Percentiles rank a stretch among this genome's conserved stretches.
These are phyloP conservation scores for Termitomyces bulborhizus DNA, from an alignment of 768 basidiomycete genomes.

Conservation along the genomic window DNA sequence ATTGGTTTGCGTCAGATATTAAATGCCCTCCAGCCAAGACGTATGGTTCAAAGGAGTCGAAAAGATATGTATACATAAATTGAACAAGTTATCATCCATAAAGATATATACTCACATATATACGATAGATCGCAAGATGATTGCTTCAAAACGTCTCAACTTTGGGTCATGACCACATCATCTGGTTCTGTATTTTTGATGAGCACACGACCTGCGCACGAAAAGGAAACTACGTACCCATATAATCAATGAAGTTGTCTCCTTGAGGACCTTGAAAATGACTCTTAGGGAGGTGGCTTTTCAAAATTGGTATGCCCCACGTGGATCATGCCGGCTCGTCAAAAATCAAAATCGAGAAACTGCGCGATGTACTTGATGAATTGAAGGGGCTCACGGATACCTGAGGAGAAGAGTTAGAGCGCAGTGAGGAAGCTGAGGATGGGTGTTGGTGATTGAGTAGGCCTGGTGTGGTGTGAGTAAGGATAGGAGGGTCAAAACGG, in stretches of 20 bases:
- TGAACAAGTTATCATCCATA: background rate
- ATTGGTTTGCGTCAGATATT: too few relatives aligned
- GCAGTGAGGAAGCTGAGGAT: too few relatives aligned
- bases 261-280: conserved; percentile 25
- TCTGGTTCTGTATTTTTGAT: conserved; percentile 32
- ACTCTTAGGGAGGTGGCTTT: conserved; percentile 15
- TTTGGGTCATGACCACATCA: conserved; percentile 23
- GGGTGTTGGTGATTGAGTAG: too few relatives aligned
- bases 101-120: background rate
- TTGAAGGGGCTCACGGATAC: too few relatives aligned
- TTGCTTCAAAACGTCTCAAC: background rate
- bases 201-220: background rate
- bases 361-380: too few relatives aligned
- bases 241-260: conserved; percentile 34
- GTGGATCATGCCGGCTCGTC: too few relatives aligned
- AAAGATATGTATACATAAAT: background rate
- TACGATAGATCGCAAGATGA: background rate
- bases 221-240: conserved; percentile 27
- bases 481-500: too few relatives aligned
- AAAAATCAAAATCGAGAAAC: too few relatives aligned
- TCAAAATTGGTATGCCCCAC: too few relatives aligned
- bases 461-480: too few relatives aligned
- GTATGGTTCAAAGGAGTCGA: too few relatives aligned
- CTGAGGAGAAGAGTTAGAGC: too few relatives aligned
- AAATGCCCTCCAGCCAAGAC: background rate